These are phyloP conservation scores for Podila horticola DNA, from an alignment of 192 early-diverging fungal genomes.

Conservation along the genomic window DNA sequence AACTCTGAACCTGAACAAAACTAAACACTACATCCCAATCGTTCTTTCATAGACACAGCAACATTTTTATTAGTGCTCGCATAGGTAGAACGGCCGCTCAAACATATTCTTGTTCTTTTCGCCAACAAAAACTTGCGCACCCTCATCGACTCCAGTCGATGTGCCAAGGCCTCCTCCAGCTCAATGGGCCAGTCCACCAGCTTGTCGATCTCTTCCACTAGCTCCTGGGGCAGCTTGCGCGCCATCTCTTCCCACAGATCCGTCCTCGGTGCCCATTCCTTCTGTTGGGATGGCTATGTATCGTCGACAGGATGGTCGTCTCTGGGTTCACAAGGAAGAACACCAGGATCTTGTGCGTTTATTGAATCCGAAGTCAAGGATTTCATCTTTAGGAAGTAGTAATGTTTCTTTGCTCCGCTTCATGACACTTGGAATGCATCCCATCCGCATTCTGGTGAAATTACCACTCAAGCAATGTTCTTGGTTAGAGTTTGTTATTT, in stretches of 20 bases:
- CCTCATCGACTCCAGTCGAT: neutral
- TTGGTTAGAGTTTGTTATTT: too few species aligned
- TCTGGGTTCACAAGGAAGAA: conserved; percentile 77
- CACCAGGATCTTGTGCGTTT: conserved; percentile 69
- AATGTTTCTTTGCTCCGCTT: conserved; percentile 40
- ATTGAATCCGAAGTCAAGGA: too few species aligned
- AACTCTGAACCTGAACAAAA: too few species aligned
- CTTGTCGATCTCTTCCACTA: neutral
- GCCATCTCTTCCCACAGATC: neutral
- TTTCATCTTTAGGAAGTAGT: too few species aligned
- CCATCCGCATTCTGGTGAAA: too few species aligned
- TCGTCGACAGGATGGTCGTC: conserved; percentile 60
- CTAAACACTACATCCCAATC: too few species aligned
- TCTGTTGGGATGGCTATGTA: conserved; percentile 70
- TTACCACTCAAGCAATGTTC: too few species aligned
- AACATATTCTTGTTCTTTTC: neutral
- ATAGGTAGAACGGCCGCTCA: neutral
- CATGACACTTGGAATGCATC: conserved; percentile 54
- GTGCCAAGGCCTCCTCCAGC: neutral
- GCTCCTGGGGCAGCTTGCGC: conserved; percentile 14
- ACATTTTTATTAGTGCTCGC: neutral
- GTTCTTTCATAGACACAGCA: too few species aligned
- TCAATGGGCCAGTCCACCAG: conserved; percentile 16
- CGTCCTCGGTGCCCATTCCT: conserved; percentile 19
- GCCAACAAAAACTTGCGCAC: neutral